A percentile compares a stretch with the other conserved stretches of the same genome.
phyloP scores from a whole-genome alignment of 2,329 filamentous ascomycete species.

The Alternaria rosae region DNA sequence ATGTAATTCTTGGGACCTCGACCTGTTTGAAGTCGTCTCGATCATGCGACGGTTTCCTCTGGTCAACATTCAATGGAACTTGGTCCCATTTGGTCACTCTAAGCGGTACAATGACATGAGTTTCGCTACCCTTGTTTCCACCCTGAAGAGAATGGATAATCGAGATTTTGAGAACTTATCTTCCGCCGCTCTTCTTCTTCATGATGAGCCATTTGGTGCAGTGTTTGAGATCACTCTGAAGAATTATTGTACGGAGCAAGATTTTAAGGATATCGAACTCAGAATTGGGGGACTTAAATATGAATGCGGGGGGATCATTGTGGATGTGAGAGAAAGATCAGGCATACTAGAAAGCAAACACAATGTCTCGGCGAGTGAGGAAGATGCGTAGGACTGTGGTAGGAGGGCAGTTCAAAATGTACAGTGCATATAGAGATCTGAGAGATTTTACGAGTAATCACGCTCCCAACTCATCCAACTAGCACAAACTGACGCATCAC shows the following conservation, averaged over 20 bases:
- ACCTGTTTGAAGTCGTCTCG: not conserved
- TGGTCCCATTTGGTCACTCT: not conserved
- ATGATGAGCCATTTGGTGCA: not conserved
- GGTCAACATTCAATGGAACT: not conserved
- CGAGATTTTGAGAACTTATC: not conserved
- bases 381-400: not conserved
- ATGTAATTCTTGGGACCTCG: too few relatives aligned
- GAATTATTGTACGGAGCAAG: not conserved
- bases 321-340: accelerated
- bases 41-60: not conserved
- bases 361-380: not conserved
- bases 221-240: not conserved
- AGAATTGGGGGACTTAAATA: not conserved
- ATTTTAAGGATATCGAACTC: not conserved
- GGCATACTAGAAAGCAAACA: not conserved
- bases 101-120: not conserved
- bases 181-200: not conserved
- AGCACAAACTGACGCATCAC: not conserved
- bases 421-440: not conserved
- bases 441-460: not conserved
- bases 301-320: accelerated
- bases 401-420: not conserved
- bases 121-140: not conserved
- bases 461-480: not conserved
- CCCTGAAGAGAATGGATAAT: not conserved